Evolutionary conservation across 2,329 filamentous ascomycete genomes (phyloP).

Genomic region (Paraphoma sp.): DNA sequence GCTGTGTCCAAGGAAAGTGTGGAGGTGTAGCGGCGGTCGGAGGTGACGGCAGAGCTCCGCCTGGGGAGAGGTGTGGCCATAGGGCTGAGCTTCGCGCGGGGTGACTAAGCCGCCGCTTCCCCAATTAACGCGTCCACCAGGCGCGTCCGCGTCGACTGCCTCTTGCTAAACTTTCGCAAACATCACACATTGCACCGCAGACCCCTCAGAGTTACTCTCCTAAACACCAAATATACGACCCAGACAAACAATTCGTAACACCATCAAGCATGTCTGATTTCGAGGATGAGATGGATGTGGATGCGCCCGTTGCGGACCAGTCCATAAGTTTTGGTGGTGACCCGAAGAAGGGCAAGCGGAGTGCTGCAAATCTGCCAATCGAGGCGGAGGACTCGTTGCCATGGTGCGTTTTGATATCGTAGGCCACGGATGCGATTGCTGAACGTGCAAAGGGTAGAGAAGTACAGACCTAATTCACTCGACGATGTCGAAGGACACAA

Average conservation of each 20-base stretch:
- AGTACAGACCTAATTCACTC: slow-evolving; percentile 88
- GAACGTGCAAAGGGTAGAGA: slow-evolving; percentile 76
- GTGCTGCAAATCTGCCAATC: slow-evolving; percentile 88
- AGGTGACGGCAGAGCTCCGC: slow-evolving; percentile 38
- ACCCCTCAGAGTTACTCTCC: not conserved
- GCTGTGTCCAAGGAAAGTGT: slow-evolving; percentile 15
- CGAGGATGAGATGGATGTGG: slow-evolving; percentile 73
- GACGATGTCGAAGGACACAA: slow-evolving; percentile 95
- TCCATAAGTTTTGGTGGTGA: slow-evolving; percentile 75
- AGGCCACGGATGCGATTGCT: not conserved
- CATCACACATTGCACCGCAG: not conserved
- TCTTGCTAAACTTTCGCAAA: not conserved
- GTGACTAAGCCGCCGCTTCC: slow-evolving; percentile 33
- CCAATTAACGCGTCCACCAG: slow-evolving; percentile 45
- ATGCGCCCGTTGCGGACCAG: slow-evolving; percentile 60
- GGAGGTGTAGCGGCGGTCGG: slow-evolving; percentile 29
- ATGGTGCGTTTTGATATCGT: slow-evolving; percentile 65
- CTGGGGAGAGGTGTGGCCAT: slow-evolving; percentile 34
- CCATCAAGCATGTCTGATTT: slow-evolving; percentile 59
- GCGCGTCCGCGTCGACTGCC: slow-evolving; percentile 21
- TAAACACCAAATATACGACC: not conserved
- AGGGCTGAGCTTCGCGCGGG: slow-evolving; percentile 42
- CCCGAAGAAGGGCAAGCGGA: slow-evolving; percentile 86
- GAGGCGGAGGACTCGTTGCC: slow-evolving; percentile 93
- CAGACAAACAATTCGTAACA: not conserved